Percentiles rank a stretch among this genome's conserved stretches.
These are phyloP conservation scores for Cladorrhinum sp. DNA, from an alignment of 2,329 filamentous ascomycete genomes.

Conservation along the genomic window DNA sequence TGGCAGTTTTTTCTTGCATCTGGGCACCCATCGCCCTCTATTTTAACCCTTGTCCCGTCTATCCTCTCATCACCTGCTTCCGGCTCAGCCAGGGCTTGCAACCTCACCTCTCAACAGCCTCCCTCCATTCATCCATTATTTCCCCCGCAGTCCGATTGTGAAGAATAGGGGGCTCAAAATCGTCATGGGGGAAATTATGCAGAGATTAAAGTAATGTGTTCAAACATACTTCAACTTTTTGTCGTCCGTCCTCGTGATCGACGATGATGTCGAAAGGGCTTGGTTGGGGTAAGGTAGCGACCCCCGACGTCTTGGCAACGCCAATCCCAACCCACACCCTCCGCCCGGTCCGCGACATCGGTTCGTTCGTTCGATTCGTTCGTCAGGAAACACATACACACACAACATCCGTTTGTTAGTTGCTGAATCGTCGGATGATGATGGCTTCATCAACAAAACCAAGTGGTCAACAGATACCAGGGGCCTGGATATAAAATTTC, in stretches of 20 bases:
- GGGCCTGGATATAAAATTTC: background rate
- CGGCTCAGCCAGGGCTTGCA: background rate
- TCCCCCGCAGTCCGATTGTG: background rate
- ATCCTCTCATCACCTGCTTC: background rate
- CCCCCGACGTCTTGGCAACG: conserved; percentile 22
- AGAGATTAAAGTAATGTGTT: too few species aligned
- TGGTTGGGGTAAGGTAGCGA: conserved; percentile 7
- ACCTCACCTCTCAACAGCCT: background rate
- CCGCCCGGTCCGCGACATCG: conserved; percentile 11
- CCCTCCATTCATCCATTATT: background rate
- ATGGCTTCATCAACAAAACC: background rate
- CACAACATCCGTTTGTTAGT: background rate
- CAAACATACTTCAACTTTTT: background rate
- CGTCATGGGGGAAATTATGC: too few species aligned
- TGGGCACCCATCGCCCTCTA: background rate
- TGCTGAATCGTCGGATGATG: background rate
- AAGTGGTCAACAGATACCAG: too few species aligned
- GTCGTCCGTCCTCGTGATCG: conserved; percentile 13
- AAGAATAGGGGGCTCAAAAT: too few species aligned
- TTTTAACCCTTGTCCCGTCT: background rate
- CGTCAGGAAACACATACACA: background rate
- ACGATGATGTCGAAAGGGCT: conserved; percentile 20
- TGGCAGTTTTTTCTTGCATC: background rate
- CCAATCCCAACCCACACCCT: conserved; percentile 12
- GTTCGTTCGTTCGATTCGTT: background rate